phyloP scores from a whole-genome alignment of 176 grass and related monocot genomes.

The Bromus sterilis region DNA sequence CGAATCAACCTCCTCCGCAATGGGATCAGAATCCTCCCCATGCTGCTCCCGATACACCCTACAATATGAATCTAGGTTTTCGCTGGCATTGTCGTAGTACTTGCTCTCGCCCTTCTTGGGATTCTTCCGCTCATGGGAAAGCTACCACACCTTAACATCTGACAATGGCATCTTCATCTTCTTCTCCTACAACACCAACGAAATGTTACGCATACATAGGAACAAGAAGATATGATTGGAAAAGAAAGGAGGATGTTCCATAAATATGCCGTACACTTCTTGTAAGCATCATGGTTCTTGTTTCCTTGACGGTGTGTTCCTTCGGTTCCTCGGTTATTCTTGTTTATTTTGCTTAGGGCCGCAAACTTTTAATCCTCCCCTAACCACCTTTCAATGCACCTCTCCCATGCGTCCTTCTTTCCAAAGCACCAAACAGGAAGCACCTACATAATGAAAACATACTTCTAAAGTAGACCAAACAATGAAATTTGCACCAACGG shows the following conservation, averaged over 20 bases:
- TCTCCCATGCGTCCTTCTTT: background rate
- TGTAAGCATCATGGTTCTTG: background rate
- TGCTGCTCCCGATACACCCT: background rate
- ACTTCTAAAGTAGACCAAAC: background rate
- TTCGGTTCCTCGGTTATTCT: no score
- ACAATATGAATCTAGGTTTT: background rate
- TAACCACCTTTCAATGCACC: background rate
- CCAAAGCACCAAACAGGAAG: background rate
- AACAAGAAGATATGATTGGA: background rate
- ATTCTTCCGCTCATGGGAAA: no score
- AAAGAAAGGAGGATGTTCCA: background rate
- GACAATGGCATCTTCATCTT: background rate
- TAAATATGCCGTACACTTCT: background rate
- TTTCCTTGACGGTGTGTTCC: background rate
- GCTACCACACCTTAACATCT: background rate
- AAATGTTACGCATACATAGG: background rate
- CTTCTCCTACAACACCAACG: background rate
- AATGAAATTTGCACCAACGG: background rate
- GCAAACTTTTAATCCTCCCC: background rate
- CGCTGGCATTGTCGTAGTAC: background rate
- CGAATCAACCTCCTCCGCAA: background rate
- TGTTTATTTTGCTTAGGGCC: no score
- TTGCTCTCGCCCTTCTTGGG: background rate
- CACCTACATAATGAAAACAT: background rate
- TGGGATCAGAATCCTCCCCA: background rate